Evolutionary conservation across 1,284 basidiomycete genomes (phyloP), one percentile per base, ranked within the genome.

Genomic region (Ceratobasidium sp.): DNA sequence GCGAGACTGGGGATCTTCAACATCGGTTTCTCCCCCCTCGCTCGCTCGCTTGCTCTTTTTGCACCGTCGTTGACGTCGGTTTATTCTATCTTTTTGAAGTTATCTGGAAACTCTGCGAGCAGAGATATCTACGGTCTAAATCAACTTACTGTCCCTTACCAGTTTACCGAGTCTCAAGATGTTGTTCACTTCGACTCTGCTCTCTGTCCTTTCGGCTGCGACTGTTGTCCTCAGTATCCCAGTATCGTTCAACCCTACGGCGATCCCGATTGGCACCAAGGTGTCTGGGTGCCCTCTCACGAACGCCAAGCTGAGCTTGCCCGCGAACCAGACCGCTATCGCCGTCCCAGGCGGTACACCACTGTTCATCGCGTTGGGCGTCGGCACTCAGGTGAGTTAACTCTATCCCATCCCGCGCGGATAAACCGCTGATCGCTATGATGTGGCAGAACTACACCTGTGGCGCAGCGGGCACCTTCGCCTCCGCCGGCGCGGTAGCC

Each of bases 61-160:
- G 32, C 21, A 28, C 64, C 46, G 64, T 55, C 64, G 64, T 67
- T 67, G 64, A 67, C 50, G 49, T 28, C 50, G 52, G 64, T 67
- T 26, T 46, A 43, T 46, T n/a, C 14, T 41, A 6, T 46, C 14
- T 44, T 32, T 41, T 26, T 13, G 7, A 6, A 9, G 2, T 38
- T 57, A 14, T 54, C 30, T 58, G 26, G 55, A 35, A 38, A 18
- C 43, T 67, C 64, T 67, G 64, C 64, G 52, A 67, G 64, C 49
- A 55, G 64, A 50, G 49, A 23, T 28, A 55, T 67, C 7, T 26
- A 44, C 41, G n/a, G 46, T 62, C 23, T 28, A 18, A 38, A 38
- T 11, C 35, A 11, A 38, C 35, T 38, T 38, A 38, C 35, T 38
- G 6, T 38, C 43, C 35, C 38, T 30, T 35, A 54, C 52, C 35